phyloP scores from a whole-genome alignment of 768 basidiomycete species.

The Leccinum longicurvipes region DNA sequence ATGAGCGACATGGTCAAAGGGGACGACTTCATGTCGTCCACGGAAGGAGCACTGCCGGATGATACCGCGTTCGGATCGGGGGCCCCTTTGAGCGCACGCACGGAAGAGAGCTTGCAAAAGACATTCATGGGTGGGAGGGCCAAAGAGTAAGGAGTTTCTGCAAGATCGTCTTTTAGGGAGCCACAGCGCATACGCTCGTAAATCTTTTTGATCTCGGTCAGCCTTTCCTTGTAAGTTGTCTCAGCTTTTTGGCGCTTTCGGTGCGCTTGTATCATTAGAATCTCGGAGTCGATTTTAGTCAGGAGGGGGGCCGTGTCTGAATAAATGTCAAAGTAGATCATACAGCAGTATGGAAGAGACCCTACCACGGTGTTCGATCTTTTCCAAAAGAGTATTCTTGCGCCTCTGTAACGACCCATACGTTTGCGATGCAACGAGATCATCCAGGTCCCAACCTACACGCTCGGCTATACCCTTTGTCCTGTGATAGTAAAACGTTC shows the following conservation, averaged over 20 bases:
- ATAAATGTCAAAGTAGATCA: not conserved
- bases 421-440: conserved; percentile 39
- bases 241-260: conserved; percentile 30
- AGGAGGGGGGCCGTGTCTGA: conserved; percentile 22
- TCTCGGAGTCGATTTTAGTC: conserved; percentile 27
- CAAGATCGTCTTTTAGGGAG: not conserved
- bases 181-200: conserved; percentile 45
- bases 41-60: not conserved
- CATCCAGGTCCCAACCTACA: conserved; percentile 42
- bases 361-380: conserved; percentile 37
- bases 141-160: not conserved
- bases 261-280: conserved; percentile 23
- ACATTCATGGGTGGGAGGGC: conserved; percentile 44
- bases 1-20: conserved; percentile 38
- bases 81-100: conserved; percentile 33
- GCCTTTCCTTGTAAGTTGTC: conserved; percentile 20
- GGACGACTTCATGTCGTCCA: conserved; percentile 22
- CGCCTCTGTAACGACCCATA: conserved; percentile 39
- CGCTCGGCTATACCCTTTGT: conserved; percentile 30
- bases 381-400: conserved; percentile 40
- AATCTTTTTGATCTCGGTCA: conserved; percentile 38
- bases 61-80: conserved; percentile 13
- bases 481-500: conserved; percentile 25
- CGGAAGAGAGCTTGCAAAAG: conserved; percentile 49
- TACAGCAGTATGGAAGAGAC: not conserved